Evolutionary conservation across 192 early-diverging fungal species (phyloP), one percentile per base, ranked within the genome.

Genomic region (Umbelopsis isabellina): DNA sequence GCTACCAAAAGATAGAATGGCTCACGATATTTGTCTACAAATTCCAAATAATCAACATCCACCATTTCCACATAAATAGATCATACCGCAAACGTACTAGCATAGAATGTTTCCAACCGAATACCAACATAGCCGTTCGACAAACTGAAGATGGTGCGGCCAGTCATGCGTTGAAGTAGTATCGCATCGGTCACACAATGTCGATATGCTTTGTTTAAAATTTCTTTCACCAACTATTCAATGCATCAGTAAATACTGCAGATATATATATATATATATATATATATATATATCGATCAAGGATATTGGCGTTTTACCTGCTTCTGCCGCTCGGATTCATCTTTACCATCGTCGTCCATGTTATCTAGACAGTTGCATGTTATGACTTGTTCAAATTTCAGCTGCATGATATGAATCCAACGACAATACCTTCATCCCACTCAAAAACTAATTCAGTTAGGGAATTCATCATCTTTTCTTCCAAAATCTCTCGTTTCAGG

Each of bases 41-140:
- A 9, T 22, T 15, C 20, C 10, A 33, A 35, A 53, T 47, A 75
- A 44, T 53, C 20, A 25, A 6, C 16, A 8, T 20, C 11, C 22
- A 18, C 13, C 6, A 21, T 20, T 10, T 1, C 3, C 8, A 52
- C 6, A 30, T 21, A 47, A 9, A 27, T 30, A 10, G 20, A 16
- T 16, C 8, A 27, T 23, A 27, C 12, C 18, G 21, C 21, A 33
- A n/a, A 51, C 71, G 6, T 77, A 84, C 83, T 73, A n/a, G 70
- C 41, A 11, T 82, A 80, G 70, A 83, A 86, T 1, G 85, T 84
- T 35, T 86, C 85, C 11, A 84, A 68, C 15, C 85, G 79, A 8
- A 86, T 75, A 2, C 80, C 83, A 30, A 76, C 49, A 15, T 80
- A 73, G 11, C 79, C 72, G 2, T 72, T 52, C 13, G 70, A 67